phyloP scores from a whole-genome alignment of 257 asterid species.

The Solanum appendiculatum region DNA sequence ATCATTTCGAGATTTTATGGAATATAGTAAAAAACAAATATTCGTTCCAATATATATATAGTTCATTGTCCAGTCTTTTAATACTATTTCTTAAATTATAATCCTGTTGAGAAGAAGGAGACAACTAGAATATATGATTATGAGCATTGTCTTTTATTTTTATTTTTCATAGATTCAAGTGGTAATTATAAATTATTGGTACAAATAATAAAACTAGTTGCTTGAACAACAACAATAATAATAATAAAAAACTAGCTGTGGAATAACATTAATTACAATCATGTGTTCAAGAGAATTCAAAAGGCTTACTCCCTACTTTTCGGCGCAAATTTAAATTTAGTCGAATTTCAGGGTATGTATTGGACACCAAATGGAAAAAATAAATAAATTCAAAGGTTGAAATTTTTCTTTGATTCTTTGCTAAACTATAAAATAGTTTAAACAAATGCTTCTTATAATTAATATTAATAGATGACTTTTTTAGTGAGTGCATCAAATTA shows the following conservation, averaged over 20 bases:
- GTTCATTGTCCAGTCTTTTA: neutral
- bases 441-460: neutral
- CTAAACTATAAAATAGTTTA: neutral
- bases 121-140: neutral
- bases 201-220: too few species aligned
- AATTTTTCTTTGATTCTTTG: neutral
- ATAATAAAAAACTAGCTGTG: too few species aligned
- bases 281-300: too few species aligned
- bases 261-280: too few species aligned
- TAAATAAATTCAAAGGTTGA: neutral
- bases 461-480: neutral
- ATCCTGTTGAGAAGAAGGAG: neutral
- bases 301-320: too few species aligned
- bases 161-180: neutral
- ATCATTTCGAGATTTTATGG: neutral
- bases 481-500: neutral
- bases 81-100: neutral
- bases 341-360: too few species aligned
- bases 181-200: neutral
- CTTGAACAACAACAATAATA: too few species aligned
- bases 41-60: neutral
- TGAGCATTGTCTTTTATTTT: neutral
- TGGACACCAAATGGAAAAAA: too few species aligned
- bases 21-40: neutral
- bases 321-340: too few species aligned